Base-by-base conservation (phyloP, 106 monocot genomes). In the Iris macrosiphon region DNA sequence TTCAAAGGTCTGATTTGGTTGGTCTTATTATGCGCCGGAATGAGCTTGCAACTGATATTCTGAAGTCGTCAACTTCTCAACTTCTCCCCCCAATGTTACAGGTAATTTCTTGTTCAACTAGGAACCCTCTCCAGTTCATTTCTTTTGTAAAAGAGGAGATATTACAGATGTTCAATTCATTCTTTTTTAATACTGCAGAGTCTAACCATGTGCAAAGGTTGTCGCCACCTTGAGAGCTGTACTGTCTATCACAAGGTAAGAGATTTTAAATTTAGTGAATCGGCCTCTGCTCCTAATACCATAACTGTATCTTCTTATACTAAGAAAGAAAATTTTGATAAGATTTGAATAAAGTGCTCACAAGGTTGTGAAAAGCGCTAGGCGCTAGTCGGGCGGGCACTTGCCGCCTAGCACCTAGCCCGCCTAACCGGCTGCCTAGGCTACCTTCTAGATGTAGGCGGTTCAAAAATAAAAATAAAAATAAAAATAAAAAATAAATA, bases 21-120 rank as follows among this genome's bases (percentile, higher is more conserved):
- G 98, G 98, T 28, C 31, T 91, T 59, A 81, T 98, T 27, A 98
- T 98, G 86, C 85, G 83, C n/a, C 76, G 98, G 29, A 98, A 98
- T 71, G 98, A 91, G 57, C 80, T 98, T 59, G 98, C 98, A 49
- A 72, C 76, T 68, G 86, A 83, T 42, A 70, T 98, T 40, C 51
- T 91, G 64, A 91, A 78, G 63, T 83, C 87, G 31, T 83, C 74
- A 40, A 77, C 48, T 27, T 38, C 65, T 23, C 91, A 87, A 35
- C 48, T 30, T 39, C 62, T 91, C n/a, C 98, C 98, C 47, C 77
- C 90, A 54, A 98, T 91, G 90, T 22, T 98, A 52, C 73, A 84
- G 80, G 98, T 83, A 63, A 9, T 49, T 13, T 13, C 48, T 55
- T 55, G 30, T 29, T 17, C n/a, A n/a, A n/a, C 45, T 26, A 9